phyloP scores from a whole-genome alignment of 331 rosid species.

The Malus hybrid region DNA sequence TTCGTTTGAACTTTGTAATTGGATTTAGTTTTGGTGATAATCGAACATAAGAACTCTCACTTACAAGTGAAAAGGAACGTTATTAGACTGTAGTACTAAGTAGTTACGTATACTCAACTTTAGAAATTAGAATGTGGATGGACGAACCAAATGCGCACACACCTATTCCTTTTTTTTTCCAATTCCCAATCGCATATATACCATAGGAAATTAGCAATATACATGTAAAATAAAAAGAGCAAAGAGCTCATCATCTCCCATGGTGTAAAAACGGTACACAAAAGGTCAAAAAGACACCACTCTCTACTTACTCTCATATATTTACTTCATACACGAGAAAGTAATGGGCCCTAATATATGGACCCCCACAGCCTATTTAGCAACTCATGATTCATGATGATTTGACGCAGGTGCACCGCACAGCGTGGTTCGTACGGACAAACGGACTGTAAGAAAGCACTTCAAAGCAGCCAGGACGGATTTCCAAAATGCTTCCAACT shows the following conservation, averaged over 20 bases:
- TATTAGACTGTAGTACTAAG: no score
- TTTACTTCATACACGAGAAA: neutral
- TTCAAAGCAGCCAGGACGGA: conserved; percentile 4
- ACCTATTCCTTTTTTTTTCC: neutral
- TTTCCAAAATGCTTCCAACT: conserved; percentile 12
- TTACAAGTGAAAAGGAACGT: accelerated
- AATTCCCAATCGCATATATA: neutral
- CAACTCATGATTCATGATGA: neutral
- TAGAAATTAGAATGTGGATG: no score
- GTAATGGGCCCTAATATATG: no score
- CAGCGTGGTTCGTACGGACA: neutral
- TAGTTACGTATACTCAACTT: no score
- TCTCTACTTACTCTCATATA: neutral
- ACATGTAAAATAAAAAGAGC: neutral
- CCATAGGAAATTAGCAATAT: neutral
- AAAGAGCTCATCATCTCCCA: neutral
- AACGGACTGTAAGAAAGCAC: neutral
- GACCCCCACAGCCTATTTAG: neutral
- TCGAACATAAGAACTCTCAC: no score
- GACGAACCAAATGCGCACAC: no score
- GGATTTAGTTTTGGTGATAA: no score
- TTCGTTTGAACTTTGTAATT: no score
- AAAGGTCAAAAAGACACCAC: neutral
- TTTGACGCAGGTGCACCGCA: conserved; percentile 7
- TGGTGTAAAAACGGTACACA: neutral